Conservation (phyloP, 73 alveolate species). For the Stentor coeruleus region DNA sequence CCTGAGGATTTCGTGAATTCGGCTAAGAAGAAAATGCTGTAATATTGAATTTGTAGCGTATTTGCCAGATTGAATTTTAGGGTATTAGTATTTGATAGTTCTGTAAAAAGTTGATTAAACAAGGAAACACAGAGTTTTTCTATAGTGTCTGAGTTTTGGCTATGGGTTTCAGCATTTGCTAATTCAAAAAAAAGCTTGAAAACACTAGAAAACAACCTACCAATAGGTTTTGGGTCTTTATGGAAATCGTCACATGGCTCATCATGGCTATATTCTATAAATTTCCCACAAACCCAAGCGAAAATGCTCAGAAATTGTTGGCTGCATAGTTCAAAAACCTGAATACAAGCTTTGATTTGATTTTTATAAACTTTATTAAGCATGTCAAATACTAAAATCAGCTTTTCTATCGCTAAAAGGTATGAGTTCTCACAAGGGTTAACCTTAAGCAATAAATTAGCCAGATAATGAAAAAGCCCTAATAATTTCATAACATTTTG, state of each 20-base stretch:
- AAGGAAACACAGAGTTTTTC: not conserved
- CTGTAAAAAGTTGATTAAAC: not conserved
- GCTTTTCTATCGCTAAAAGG: not conserved
- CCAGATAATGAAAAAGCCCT: not conserved
- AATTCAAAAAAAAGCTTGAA: not conserved
- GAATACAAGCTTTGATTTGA: not conserved
- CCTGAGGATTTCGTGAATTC: not conserved
- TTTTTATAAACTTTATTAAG: not conserved
- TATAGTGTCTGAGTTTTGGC: not conserved
- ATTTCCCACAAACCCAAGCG: not conserved
- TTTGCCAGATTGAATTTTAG: too few relatives aligned
- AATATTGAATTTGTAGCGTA: not conserved
- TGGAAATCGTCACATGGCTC: not conserved
- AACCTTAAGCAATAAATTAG: not conserved
- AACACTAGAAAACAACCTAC: not conserved
- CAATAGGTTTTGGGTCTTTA: not conserved
- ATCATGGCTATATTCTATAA: not conserved
- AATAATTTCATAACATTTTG: not conserved
- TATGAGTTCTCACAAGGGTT: not conserved
- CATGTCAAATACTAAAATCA: not conserved
- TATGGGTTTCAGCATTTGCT: not conserved
- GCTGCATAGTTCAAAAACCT: not conserved
- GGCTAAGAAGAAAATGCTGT: not conserved
- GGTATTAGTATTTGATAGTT: too few relatives aligned
- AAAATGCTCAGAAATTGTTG: not conserved